Evolutionary conservation across 305 asterid species (phyloP).

Genomic region (Ilex paraguariensis): DNA sequence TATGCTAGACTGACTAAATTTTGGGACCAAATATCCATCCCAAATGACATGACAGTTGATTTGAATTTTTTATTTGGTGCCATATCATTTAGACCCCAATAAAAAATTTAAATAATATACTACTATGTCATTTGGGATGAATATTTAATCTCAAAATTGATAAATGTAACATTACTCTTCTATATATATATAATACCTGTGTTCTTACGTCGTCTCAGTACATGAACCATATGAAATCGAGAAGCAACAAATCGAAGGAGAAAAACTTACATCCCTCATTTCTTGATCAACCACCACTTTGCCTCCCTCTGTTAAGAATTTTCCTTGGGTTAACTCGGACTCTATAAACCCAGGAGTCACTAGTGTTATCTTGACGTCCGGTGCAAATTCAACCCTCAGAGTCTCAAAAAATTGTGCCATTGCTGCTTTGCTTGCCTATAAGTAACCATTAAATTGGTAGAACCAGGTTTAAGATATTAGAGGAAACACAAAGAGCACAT

Average conservation of each 20-base stretch:
- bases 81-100: too few relatives aligned
- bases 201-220: too few relatives aligned
- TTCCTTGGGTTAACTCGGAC: conserved; percentile 63
- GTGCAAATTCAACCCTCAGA: conserved; percentile 41
- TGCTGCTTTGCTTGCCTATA: conserved; percentile 75
- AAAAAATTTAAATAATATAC: too few relatives aligned
- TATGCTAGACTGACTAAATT: too few relatives aligned
- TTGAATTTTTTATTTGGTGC: too few relatives aligned
- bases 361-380: conserved; percentile 43
- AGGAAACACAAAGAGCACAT: background rate
- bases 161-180: too few relatives aligned
- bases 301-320: conserved; percentile 37
- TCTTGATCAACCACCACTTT: background rate
- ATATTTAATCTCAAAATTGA: too few relatives aligned
- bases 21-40: too few relatives aligned
- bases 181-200: too few relatives aligned
- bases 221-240: too few relatives aligned
- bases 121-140: too few relatives aligned
- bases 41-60: too few relatives aligned
- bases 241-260: background rate
- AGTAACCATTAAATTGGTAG: background rate
- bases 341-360: conserved; percentile 58
- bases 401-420: conserved; percentile 60
- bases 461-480: background rate
- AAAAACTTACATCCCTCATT: conserved; percentile 51